Evolutionary conservation across 768 basidiomycete species (phyloP).

Genomic region (Mycena amicta): DNA sequence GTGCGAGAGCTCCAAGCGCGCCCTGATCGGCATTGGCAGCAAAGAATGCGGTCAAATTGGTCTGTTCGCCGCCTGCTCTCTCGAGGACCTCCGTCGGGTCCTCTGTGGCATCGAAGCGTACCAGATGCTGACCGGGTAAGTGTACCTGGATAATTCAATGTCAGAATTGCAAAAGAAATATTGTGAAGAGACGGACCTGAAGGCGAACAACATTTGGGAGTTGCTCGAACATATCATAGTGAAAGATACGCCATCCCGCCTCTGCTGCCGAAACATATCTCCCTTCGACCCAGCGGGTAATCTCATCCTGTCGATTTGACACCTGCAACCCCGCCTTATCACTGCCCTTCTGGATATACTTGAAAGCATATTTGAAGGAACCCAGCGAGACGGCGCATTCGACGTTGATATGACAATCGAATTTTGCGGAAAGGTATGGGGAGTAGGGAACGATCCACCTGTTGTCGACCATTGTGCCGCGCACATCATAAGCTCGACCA

Average conservation of each 20-base stretch:
- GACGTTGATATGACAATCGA: slow-evolving; percentile 44
- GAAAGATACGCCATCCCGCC: slow-evolving; percentile 1
- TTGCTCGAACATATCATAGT: slow-evolving; percentile 32
- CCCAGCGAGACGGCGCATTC: too few species aligned
- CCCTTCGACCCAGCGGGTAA: slow-evolving; percentile 22
- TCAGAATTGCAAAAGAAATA: too few species aligned
- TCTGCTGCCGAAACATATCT: neutral
- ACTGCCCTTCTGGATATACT: neutral
- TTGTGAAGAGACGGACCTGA: too few species aligned
- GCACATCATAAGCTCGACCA: too few species aligned
- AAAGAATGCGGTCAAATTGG: slow-evolving; percentile 35
- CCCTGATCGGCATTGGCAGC: slow-evolving; percentile 25
- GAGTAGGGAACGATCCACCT: too few species aligned
- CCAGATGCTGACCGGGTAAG: slow-evolving; percentile 33
- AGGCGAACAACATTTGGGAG: slow-evolving; percentile 33
- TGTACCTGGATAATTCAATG: slow-evolving; percentile 41
- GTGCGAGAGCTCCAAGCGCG: too few species aligned
- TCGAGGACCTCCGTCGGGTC: slow-evolving; percentile 21
- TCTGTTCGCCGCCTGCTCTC: slow-evolving; percentile 11
- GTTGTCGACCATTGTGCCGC: too few species aligned
- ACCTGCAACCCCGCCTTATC: neutral
- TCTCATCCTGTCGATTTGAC: slow-evolving; percentile 30
- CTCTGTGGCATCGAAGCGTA: slow-evolving; percentile 31
- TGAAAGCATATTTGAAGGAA: slow-evolving; percentile 32
- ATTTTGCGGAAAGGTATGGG: slow-evolving; percentile 29